Base-by-base conservation (phyloP, 345 rosid species). In the Ceriops zippeliana region DNA sequence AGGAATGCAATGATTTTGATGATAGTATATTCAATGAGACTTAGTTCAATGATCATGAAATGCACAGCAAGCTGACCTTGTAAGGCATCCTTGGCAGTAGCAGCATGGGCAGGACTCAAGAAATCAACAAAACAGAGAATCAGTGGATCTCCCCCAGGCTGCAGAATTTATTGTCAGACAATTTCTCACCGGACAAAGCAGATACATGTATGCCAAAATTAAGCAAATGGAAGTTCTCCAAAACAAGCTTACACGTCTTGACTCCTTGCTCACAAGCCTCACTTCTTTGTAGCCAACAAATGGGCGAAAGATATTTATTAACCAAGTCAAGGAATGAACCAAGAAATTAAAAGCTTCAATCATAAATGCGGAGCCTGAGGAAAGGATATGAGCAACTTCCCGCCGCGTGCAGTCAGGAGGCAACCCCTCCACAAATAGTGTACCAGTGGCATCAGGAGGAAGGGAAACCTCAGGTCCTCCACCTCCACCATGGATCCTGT, bases 231-330 rank as follows among this genome's bases (percentile, higher is more conserved):
- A 11, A 61, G 52, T 56, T 17, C 22, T 53, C 27, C 38, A 19
- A 62, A 62, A 62, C 38, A 32, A 62, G 68, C 86, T 80, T 78
- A 85, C 93, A 58, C 71, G 80, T 83, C 83, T 80, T 11, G 89
- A 71, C 70, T 86, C 89, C 80, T 86, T 88, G 83, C 73, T 82
- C 7, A 88, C 93, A 49, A 88, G 86, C 75, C 90, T 84, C 37
- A 85, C 90, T 79, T 86, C 90, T 69, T 83, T 86, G 81, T 86
- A 88, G 78, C 93, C 88, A 70, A 88, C 85, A 73, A 88, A 88
- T 16, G 87, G 90, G 52, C 90, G 90, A 67, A 88, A 88, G 54
- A 88, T 88, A 77, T 88, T 90, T 85, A 57, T 38, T 16, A 38
- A 59, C 7, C 56, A 68, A 62, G 83, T 88, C 21, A 85, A 86